Evolutionary conservation across 257 asterid genomes (phyloP).

Genomic region (Capsicum chinense): DNA sequence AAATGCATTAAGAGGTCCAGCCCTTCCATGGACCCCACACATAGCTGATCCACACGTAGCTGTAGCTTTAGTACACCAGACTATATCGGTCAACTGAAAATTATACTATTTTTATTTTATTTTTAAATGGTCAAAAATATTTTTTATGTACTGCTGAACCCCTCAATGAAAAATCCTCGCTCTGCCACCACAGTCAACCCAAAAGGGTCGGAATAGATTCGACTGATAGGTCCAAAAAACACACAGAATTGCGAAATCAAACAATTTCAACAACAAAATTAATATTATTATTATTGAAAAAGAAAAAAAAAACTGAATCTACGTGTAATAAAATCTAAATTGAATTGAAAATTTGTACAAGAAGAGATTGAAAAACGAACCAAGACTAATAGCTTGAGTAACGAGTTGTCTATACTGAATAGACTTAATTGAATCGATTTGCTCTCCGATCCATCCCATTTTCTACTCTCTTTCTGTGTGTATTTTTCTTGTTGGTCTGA

Average conservation of each 20-base stretch:
- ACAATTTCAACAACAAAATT: not conserved
- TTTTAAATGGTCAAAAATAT: no score
- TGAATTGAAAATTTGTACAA: not conserved
- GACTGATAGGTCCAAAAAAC: not conserved
- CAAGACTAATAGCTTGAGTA: conserved; percentile 87
- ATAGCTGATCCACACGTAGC: no score
- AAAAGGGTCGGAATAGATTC: not conserved
- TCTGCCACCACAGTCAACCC: not conserved
- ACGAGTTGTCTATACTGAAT: conserved; percentile 79
- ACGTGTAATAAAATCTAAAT: not conserved
- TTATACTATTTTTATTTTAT: no score
- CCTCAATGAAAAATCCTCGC: no score
- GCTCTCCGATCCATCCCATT: conserved; percentile 98
- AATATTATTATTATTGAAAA: not conserved
- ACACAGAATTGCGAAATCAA: not conserved
- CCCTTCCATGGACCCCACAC: no score
- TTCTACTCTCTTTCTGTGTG: not conserved
- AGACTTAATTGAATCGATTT: conserved; percentile 88
- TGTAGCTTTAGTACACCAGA: no score
- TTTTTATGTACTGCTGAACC: no score
- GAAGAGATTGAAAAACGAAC: conserved; percentile 40
- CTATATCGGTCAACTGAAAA: no score
- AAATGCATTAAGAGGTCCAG: no score
- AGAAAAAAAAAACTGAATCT: not conserved
- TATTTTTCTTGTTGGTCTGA: not conserved